Base-by-base conservation (phyloP, 169 alveolate species). In the Blepharisma undulans region DNA sequence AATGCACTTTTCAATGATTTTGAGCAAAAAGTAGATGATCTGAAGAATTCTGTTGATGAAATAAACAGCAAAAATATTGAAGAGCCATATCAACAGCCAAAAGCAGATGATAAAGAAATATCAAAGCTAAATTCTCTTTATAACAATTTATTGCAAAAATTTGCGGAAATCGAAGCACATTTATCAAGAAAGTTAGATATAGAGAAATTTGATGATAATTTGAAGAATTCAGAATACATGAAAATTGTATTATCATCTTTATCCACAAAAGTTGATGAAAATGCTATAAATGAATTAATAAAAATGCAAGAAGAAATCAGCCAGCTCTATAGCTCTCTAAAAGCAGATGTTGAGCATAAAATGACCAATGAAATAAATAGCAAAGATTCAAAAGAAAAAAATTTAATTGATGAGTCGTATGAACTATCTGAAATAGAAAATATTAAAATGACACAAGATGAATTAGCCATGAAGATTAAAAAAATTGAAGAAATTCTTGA, bases 401-500 rank as follows among this genome's bases (percentile, higher is more conserved):
- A 2, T 78, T 2, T 25, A 25, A 78, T 32, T 32, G 25, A 78
- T 78, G 86, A 78, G 29, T 1, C 66, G 6, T 21, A 22, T 32
- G 61, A 78, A 32, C 16, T 32, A 25, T 32, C 60, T 14, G 29
- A 32, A 78, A 2, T 72, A 2, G 36, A 25, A 25, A 22, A 32
- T 22, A 32, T 48, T 2, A 48, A 48, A 48, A 48, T 48, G 66
- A 48, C 86, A 29, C 34, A 78, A 29, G 86, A 78, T 78, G 86
- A 78, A 21, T 29, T 78, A 1, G 86, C 86, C 0, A 7, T 25
- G 27, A 94, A 91, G 85, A 93, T 93, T 48, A 95, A 95, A 86
- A 96, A 97, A 89, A 92, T 94, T 12, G 81, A 94, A 32, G 91
- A 92, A 32, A 34, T 93, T 29, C 72, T 94, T 71, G 94, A 93